These are phyloP conservation scores for Ophiocordyceps robertsii DNA, from an alignment of 2,329 filamentous ascomycete species.

Conservation along the genomic window DNA sequence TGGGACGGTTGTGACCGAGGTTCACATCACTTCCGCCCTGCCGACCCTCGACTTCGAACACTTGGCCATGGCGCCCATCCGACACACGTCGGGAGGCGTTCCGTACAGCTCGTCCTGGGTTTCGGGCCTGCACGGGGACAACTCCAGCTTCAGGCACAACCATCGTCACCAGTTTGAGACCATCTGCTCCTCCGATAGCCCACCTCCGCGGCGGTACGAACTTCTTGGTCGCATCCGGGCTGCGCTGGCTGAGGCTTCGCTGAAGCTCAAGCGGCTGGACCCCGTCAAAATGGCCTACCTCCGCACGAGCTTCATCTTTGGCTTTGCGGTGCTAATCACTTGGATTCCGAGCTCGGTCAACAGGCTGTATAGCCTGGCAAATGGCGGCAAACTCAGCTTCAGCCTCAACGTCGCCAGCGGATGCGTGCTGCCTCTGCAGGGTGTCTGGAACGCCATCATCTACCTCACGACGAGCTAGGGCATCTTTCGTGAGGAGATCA, in stretches of 20 bases:
- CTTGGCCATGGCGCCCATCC: slow-evolving; percentile 5
- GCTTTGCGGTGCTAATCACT: slow-evolving; percentile 43
- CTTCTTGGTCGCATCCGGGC: slow-evolving; percentile 10
- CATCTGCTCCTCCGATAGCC: slow-evolving; percentile 13
- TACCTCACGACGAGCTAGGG: slow-evolving; percentile 55
- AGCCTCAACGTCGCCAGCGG: slow-evolving; percentile 55
- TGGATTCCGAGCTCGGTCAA: slow-evolving; percentile 60
- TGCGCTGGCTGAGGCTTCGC: slow-evolving; percentile 14
- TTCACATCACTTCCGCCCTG: slow-evolving; percentile 25
- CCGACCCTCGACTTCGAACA: slow-evolving; percentile 5
- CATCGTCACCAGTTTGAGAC: slow-evolving; percentile 14
- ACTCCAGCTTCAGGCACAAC: slow-evolving; percentile 3
- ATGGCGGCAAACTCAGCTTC: slow-evolving; percentile 37
- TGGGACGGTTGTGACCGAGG: slow-evolving; percentile 34
- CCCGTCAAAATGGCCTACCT: slow-evolving; percentile 46
- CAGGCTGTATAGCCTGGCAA: slow-evolving; percentile 52
- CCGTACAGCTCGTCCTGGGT: not conserved
- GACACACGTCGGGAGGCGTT: slow-evolving; percentile 1
- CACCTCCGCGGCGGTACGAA: slow-evolving; percentile 4
- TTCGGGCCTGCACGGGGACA: not conserved
- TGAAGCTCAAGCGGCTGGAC: slow-evolving; percentile 25
- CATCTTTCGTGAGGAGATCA: slow-evolving; percentile 14
- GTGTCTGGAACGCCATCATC: slow-evolving; percentile 68
- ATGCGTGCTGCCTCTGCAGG: slow-evolving; percentile 62
- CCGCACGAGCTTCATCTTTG: slow-evolving; percentile 47